Base-by-base conservation (phyloP, 2,329 filamentous ascomycete genomes). In the Pseudocercospora fijiensis region DNA sequence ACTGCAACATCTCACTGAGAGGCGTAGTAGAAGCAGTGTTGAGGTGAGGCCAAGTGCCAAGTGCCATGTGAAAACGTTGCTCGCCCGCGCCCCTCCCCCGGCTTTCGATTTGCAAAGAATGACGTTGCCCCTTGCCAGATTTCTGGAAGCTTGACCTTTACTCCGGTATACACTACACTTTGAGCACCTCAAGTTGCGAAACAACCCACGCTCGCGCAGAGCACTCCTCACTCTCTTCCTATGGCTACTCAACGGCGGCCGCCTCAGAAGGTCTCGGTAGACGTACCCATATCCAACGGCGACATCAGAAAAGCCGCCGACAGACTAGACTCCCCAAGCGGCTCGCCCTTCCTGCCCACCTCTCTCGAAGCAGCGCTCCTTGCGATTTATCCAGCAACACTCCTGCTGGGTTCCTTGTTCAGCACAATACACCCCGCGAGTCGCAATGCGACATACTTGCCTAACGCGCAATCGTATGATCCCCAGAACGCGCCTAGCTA, bases 371-470 rank as follows among this genome's bases (percentile, higher is more conserved):
- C 83, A 24, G 71, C 85, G 61, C 80, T 88, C 22, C 84, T 96
- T 28, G 70, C 79, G 57, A 79, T 91, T 65, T 98, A 96, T 79
- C 94, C 94, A 3, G 71, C 81, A 26, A 88, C 93, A 6, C 87
- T 99, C 63, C 67, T 92, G 61, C 85, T 96, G 69, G 95, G 95
- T 69, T 90, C 91, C 27, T 73, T 96, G 69, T 97, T 91, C 83
- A 89, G 89, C 52, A 79, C 86, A 37, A 78, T 98, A 58, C 93
- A 92, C 18, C 92, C 92, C 0, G 91, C 92, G 0, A 87, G 87
- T 10, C 88, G 86, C 49, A 78, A 76, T 73, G 79, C 81, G 53
- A 82, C 85, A 1, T 92, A 91, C 81, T 85, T 87, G 67, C 76
- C 82, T 2, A 73, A 79, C 45, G 77, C 83, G 24, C 90, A 92